These are phyloP conservation scores for Chlorociboria aeruginascens DNA, from an alignment of 495 filamentous ascomycete species.

Conservation along the genomic window DNA sequence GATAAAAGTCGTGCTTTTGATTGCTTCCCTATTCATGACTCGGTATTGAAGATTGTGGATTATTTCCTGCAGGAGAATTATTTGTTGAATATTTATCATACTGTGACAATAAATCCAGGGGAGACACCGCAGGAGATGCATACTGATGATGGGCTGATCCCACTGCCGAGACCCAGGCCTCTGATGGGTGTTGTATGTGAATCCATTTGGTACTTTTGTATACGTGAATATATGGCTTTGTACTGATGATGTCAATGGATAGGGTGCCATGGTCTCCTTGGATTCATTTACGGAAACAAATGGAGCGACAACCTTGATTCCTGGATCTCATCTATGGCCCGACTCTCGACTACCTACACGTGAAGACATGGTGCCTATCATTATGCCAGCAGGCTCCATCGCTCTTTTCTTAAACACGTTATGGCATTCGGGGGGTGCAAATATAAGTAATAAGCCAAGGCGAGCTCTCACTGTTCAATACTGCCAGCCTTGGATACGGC, in stretches of 20 bases:
- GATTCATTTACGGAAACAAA: slow-evolving; percentile 25
- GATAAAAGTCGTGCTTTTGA: slow-evolving; percentile 23
- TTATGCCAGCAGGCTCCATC: slow-evolving; percentile 26
- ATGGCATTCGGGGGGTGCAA: slow-evolving; percentile 28
- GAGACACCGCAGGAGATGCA: slow-evolving; percentile 20
- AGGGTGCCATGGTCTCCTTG: slow-evolving; percentile 23
- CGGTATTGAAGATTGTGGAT: slow-evolving; percentile 22
- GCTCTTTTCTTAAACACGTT: slow-evolving; percentile 28
- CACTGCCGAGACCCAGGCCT: slow-evolving; percentile 14
- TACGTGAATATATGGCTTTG: neutral
- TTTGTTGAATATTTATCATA: slow-evolving; percentile 19
- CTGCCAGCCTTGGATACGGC: slow-evolving; percentile 24
- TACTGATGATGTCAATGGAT: neutral
- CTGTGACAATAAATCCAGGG: slow-evolving; percentile 20
- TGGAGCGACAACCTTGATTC: slow-evolving; percentile 33
- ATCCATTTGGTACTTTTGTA: neutral
- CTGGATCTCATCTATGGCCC: slow-evolving; percentile 31
- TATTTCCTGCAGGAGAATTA: slow-evolving; percentile 21
- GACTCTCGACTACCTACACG: slow-evolving; percentile 15
- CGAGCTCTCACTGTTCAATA: slow-evolving; percentile 23
- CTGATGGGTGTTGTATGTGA: slow-evolving; percentile 16
- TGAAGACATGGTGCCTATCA: slow-evolving; percentile 20
- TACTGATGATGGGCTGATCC: slow-evolving; percentile 23
- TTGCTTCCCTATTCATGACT: slow-evolving; percentile 19
- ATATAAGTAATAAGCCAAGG: slow-evolving; percentile 17